phyloP scores from a whole-genome alignment of 768 basidiomycete genomes.

The Leccinum rimulosum region DNA sequence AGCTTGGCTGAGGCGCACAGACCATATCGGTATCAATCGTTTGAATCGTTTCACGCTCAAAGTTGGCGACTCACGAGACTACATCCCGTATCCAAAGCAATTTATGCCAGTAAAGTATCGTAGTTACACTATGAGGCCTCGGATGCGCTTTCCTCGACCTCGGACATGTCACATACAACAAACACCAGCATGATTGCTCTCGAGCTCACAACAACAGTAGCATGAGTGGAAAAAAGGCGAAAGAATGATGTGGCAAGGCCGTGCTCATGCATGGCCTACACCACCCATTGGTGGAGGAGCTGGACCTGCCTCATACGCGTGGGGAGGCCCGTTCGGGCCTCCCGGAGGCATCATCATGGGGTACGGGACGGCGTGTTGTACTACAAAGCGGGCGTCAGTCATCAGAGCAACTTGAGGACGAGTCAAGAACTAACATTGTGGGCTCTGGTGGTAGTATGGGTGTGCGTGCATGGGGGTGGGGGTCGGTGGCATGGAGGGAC shows the following conservation, averaged over 20 bases:
- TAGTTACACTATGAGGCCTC: constrained; percentile 26
- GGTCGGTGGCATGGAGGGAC: constrained; percentile 90
- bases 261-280: constrained; percentile 52
- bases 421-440: constrained; percentile 60
- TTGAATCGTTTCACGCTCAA: neutral
- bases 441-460: constrained; percentile 87
- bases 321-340: constrained; percentile 58
- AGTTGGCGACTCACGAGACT: neutral
- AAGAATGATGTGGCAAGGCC: constrained; percentile 12
- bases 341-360: constrained; percentile 88
- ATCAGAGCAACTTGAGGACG: constrained; percentile 13
- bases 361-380: constrained; percentile 83
- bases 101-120: constrained; percentile 26
- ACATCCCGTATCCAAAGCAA: constrained; percentile 25
- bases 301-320: constrained; percentile 70
- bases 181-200: constrained; percentile 20
- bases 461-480: constrained; percentile 86
- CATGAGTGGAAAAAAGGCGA: constrained; percentile 8
- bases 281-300: constrained; percentile 78
- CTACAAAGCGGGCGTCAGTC: constrained; percentile 42
- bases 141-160: constrained; percentile 10
- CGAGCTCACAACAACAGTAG: constrained; percentile 29
- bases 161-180: constrained; percentile 30
- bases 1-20: neutral
- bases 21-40: neutral